Base-by-base conservation (phyloP, 192 early-diverging fungal species). In the Chytriomyces sp. region DNA sequence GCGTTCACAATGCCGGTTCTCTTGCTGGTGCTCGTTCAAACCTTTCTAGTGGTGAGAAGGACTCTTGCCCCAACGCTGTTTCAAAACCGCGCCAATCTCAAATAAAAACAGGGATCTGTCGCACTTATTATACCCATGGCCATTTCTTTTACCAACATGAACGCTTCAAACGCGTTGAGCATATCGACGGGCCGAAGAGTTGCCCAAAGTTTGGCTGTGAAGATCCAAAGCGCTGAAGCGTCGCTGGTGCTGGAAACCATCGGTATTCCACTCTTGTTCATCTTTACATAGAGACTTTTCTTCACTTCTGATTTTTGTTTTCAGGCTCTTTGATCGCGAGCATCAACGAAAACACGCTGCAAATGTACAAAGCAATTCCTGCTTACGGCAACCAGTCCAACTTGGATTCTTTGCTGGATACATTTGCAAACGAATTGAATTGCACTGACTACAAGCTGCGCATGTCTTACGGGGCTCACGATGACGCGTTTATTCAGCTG, bases 381-480 rank as follows among this genome's bases (percentile, higher is more conserved):
- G 53, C 13, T n/a, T 57, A n/a, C 20, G 53, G 13, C 13, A 20
- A 57, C 53, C 53, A 57, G 53, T 57, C 53, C 13, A 20, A 57
- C 20, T 20, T 20, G 13, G 20, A 13, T 57, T 13, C 53, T n/a
- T 20, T 57, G 53, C 53, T 57, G 13, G 20, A n/a, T 57, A 20
- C 53, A n/a, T 57, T 57, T 20, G 53, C 53, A 57, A 57, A 57
- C 20, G 53, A 57, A 20, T n/a, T 57, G 2, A 57, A 57, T 0
- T 57, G 3, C 20, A 57, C 53, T 1, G 53, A 20, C 13, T n/a
- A 57, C 5, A n/a, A 13, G 20, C 53, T 57, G 13, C 1, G 2
- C 53, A 57, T 67, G 66, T 67, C 7, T 47, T 67, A 67, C 45
- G 66, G 66, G 46, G 16, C 43, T 45, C 11, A 5, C n/a, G 23